Conservation (phyloP, 805 yeast species). For the Starmera caribaea region DNA sequence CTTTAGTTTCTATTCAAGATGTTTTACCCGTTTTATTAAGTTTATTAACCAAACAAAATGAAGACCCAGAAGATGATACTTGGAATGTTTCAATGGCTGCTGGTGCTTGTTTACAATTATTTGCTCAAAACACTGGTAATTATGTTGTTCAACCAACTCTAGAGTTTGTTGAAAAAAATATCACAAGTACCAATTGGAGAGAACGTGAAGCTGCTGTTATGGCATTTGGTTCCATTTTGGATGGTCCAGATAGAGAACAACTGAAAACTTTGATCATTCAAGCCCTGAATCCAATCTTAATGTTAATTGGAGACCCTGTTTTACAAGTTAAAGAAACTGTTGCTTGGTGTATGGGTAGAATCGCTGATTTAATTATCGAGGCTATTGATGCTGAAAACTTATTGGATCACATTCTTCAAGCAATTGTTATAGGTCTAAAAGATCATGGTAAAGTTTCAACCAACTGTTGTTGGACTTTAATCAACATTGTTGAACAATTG, state of each 20-base stretch:
- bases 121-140: conserved; percentile 84
- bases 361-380: conserved; percentile 76
- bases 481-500: conserved; percentile 83
- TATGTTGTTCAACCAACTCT: conserved; percentile 81
- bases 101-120: conserved; percentile 90
- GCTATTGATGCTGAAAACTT: conserved; percentile 60
- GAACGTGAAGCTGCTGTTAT: conserved; percentile 94
- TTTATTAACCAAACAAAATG: conserved; percentile 80
- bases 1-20: conserved; percentile 71
- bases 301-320: conserved; percentile 61
- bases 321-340: conserved; percentile 93
- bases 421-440: conserved; percentile 69
- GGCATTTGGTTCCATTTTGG: conserved; percentile 97
- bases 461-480: conserved; percentile 97
- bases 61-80: conserved; percentile 89
- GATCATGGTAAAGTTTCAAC: conserved; percentile 92
- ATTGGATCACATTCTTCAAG: conserved; percentile 63
- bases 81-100: conserved; percentile 99
- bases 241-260: conserved; percentile 79
- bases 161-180: conserved; percentile 70
- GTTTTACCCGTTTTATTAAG: conserved; percentile 80
- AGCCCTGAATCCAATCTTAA: conserved; percentile 74
- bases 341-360: conserved; percentile 97
- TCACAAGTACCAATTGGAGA: conserved; percentile 63
- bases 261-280: conserved; percentile 61